Percentiles rank a stretch among this genome's conserved stretches.
phyloP scores from a whole-genome alignment of 164 flowering plant genomes.

The Buxus sempervirens region DNA sequence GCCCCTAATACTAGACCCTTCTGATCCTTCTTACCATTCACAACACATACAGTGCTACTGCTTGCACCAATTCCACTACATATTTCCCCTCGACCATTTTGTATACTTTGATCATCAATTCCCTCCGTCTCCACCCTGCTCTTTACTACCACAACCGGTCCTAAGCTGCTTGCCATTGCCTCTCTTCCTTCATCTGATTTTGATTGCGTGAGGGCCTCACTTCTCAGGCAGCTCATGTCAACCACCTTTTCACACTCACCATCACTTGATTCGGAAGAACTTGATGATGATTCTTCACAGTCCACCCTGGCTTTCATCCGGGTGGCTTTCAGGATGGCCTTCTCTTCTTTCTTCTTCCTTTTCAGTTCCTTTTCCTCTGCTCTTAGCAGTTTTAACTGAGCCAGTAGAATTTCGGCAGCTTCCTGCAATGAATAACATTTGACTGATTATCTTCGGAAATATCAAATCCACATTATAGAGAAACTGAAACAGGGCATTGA shows the following conservation, averaged over 20 bases:
- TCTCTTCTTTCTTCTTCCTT: slow-evolving; percentile 44
- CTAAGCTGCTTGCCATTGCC: slow-evolving; percentile 6
- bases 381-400: slow-evolving; percentile 38
- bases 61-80: not conserved
- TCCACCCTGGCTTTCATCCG: slow-evolving; percentile 10
- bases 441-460: not conserved
- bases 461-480: too few species aligned
- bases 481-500: too few species aligned
- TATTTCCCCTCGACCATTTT: slow-evolving; percentile 6
- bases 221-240: slow-evolving; percentile 35
- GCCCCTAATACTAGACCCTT: not conserved
- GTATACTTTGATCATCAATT: not conserved
- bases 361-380: slow-evolving; percentile 51
- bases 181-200: slow-evolving; percentile 3
- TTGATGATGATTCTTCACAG: slow-evolving; percentile 27
- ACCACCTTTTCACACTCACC: slow-evolving; percentile 49
- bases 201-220: slow-evolving; percentile 1
- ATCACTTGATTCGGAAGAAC: slow-evolving; percentile 34
- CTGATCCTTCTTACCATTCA: not conserved
- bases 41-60: not conserved
- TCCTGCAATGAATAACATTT: slow-evolving; percentile 25
- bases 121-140: not conserved
- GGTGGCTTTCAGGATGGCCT: slow-evolving; percentile 29
- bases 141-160: not conserved
- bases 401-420: slow-evolving; percentile 35